These are phyloP conservation scores for Cucumis cinereus DNA, from an alignment of 306 rosid genomes.

Conservation along the genomic window DNA sequence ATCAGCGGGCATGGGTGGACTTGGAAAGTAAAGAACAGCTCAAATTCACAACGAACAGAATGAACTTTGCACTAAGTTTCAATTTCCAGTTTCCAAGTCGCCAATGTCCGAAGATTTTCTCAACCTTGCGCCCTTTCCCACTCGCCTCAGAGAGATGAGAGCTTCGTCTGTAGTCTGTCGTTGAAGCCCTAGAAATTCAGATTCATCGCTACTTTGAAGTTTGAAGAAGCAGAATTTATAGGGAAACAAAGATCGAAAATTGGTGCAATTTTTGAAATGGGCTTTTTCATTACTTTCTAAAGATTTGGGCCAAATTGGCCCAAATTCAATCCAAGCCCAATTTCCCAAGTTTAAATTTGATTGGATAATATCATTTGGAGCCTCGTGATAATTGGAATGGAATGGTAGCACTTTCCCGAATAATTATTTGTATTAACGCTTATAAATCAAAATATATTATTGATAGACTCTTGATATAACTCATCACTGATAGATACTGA, in stretches of 20 bases:
- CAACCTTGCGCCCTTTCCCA: conserved; percentile 17
- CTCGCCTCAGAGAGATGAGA: conserved; percentile 4
- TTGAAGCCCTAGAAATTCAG: not conserved
- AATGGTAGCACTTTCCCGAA: no score
- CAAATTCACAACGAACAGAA: not conserved
- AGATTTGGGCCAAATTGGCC: not conserved
- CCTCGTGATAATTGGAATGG: no score
- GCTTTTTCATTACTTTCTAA: not conserved
- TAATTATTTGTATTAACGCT: no score
- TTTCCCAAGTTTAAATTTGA: no score
- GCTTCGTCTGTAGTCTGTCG: not conserved
- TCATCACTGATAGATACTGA: no score
- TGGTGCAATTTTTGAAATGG: not conserved
- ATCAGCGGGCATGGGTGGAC: conserved; percentile 1
- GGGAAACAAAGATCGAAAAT: not conserved
- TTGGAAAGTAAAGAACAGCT: not conserved
- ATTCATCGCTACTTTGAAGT: not conserved
- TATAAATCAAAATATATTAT: no score
- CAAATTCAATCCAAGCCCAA: not conserved
- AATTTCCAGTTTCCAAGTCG: conserved; percentile 5
- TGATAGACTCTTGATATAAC: no score
- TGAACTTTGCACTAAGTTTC: not conserved
- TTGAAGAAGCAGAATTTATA: not conserved
- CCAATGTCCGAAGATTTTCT: conserved; percentile 34
- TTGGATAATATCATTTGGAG: no score